Base-by-base conservation (phyloP, 2,329 filamentous ascomycete genomes). In the Domatiomyces catenatus region DNA sequence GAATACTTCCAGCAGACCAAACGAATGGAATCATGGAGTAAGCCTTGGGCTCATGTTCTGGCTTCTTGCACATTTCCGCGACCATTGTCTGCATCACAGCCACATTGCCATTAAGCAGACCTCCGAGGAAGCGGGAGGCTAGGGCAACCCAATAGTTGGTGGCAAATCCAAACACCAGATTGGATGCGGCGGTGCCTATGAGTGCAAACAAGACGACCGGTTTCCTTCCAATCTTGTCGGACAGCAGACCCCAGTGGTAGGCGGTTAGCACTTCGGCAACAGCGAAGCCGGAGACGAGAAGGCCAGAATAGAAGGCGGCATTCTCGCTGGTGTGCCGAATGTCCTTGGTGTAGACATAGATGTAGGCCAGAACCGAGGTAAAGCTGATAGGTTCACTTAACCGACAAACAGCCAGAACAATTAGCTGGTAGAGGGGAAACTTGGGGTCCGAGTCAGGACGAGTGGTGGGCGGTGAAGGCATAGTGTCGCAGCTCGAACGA, bases 31-130 rank as follows among this genome's bases (percentile, higher is more conserved):
- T 49, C 32, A 52, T 46, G 39, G 39, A 42, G 36, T 52, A 52
- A 18, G 50, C 50, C 61, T 48, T 54, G 62, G 63, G 68, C 47
- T 70, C 67, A 51, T 70, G 67, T 44, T 68, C 67, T 4, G 67
- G 67, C 65, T 84, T 81, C 47, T 74, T 71, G 24, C 86, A 77
- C 39, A 83, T 80, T 63, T 86, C 83, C 1, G 76, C 75, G 44
- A 85, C 82, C 75, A 85, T 81, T 6, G 81, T 84, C 52, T 81
- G 70, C 78, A 86, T 81, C 3, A 86, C 80, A 0, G 81, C 81
- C 1, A 84, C 75, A 60, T 85, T 86, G 1, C 81, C 83, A 61
- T 86, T 86, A 46, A 84, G 64, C 8, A 75, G 67, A 0, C 84
- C 84, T 0, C 81, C 83, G n/a, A 70, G 58, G 49, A 69, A 67